Base-by-base conservation (phyloP, 305 asterid genomes). In the Fraxinus greggii region DNA sequence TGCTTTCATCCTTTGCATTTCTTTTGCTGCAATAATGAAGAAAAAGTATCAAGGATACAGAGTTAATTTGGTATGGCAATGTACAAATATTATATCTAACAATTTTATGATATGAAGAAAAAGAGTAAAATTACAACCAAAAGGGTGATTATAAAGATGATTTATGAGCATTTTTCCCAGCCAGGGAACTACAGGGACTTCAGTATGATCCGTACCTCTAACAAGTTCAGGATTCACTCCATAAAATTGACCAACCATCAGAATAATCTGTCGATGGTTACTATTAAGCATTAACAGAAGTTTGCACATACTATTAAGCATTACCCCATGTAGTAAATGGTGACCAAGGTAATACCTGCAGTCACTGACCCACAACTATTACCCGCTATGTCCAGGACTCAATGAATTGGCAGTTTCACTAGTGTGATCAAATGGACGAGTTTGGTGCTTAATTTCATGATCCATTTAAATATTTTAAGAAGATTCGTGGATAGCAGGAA, bases 1-100 rank as follows among this genome's bases (percentile, higher is more conserved):
- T 5, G 83, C 78, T 77, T 89, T 83, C 95, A 86, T 89, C 80
- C 98, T 89, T 59, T 88, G 88, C 89, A 95, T 89, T 88, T 94
- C 99, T 21, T 83, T 85, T 79, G 90, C 99, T 94, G 93, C 89
- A 85, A 10, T 24, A 24, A 23, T 78, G 7, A 45, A 77, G 7
- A 45, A 77, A 73, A 45, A 36, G 67, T 32, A n/a, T 40, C 2
- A 21, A 56, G 3, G 28, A 21, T 45, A 38, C 0, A 3, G 54
- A 12, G 54, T 13, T 45, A 12, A 45, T 45, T 54, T 54, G 63
- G 9, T 0, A 54, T n/a, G 24, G 23, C 9, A 5, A 5, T 54
- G 54, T 45, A 45, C n/a, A 13, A 15, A 45, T 54, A n/a, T 15
- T 54, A n/a, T n/a, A 21, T 15, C 23, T 36, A 7, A 36, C 42